phyloP scores from a whole-genome alignment of 2,329 filamentous ascomycete species.

The Aureobasidium sp. region DNA sequence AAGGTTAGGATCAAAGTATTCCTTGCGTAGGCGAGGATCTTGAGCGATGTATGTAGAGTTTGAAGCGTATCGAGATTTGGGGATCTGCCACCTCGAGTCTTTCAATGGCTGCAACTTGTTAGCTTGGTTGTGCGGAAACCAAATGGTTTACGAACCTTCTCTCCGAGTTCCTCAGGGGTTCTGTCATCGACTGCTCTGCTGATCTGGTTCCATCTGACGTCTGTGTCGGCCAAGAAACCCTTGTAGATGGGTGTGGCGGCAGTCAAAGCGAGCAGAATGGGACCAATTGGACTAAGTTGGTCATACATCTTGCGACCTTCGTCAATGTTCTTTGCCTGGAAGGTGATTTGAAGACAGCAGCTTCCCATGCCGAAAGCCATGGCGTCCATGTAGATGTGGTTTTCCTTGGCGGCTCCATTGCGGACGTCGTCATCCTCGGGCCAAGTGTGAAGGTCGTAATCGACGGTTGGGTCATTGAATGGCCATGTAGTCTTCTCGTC shows the following conservation, averaged over 20 bases:
- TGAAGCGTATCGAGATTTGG: conserved; percentile 95
- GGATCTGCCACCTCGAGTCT: conserved; percentile 81
- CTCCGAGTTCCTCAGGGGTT: conserved; percentile 83
- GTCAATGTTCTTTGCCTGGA: conserved; percentile 95
- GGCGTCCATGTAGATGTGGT: conserved; percentile 97
- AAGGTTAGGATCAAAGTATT: conserved; percentile 85
- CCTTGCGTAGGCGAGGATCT: conserved; percentile 70
- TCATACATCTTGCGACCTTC: conserved; percentile 93
- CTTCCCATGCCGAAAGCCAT: conserved; percentile 99
- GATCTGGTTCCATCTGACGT: conserved; percentile 98
- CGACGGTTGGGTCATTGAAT: conserved; percentile 88
- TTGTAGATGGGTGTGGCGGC: conserved; percentile 97
- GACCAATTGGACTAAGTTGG: conserved; percentile 85
- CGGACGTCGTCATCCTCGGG: conserved; percentile 94
- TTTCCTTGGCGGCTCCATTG: conserved; percentile 78
- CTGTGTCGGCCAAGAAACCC: conserved; percentile 90
- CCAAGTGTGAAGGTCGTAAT: conserved; percentile 85
- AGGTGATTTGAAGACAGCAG: conserved; percentile 96
- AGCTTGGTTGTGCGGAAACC: conserved; percentile 10
- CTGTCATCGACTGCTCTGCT: conserved; percentile 85
- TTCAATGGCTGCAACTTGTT: conserved; percentile 58
- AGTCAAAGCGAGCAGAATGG: conserved; percentile 85
- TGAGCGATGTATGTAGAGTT: conserved; percentile 98
- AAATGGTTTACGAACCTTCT: conserved; percentile 49
- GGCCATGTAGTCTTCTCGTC: conserved; percentile 79